Percentiles rank a stretch among this genome's conserved stretches.
phyloP scores from a whole-genome alignment of 2,329 filamentous ascomycete species.

The Malbranchea zuffiana region DNA sequence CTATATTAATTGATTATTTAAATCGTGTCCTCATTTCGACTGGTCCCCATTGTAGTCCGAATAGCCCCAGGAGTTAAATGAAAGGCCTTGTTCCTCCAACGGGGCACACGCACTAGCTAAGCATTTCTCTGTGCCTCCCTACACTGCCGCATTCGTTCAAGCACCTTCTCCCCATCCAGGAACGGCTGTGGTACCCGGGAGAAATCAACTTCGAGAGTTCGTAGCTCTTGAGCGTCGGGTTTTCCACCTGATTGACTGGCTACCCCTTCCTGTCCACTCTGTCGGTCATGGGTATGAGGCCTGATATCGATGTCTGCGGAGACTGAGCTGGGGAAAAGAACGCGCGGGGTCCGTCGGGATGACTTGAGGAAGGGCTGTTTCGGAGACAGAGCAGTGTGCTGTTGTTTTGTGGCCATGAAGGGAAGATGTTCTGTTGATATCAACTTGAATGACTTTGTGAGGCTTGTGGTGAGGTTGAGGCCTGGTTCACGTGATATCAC shows the following conservation, averaged over 20 bases:
- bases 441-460: background rate
- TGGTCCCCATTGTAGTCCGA: too few species aligned
- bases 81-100: too few species aligned
- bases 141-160: conserved; percentile 5
- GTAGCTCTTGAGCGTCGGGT: conserved; percentile 3
- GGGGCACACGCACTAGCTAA: too few species aligned
- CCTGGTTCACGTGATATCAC: conserved; percentile 2
- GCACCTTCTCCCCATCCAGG: conserved; percentile 12
- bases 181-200: conserved; percentile 14
- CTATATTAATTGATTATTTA: too few species aligned
- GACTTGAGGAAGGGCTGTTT: conserved; percentile 12
- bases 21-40: too few species aligned
- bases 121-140: background rate
- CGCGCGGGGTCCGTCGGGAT: conserved; percentile 1
- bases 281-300: background rate
- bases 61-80: too few species aligned
- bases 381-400: conserved; percentile 2
- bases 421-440: background rate
- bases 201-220: conserved; percentile 14
- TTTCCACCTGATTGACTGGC: too few species aligned
- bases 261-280: background rate
- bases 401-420: conserved; percentile 2
- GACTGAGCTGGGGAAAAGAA: conserved; percentile 9
- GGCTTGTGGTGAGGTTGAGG: background rate
- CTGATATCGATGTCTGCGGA: conserved; percentile 13